Percentiles rank a stretch among this genome's conserved stretches.
phyloP scores from a whole-genome alignment of 1,139 yeast species.

The Protomyces inundatus region DNA sequence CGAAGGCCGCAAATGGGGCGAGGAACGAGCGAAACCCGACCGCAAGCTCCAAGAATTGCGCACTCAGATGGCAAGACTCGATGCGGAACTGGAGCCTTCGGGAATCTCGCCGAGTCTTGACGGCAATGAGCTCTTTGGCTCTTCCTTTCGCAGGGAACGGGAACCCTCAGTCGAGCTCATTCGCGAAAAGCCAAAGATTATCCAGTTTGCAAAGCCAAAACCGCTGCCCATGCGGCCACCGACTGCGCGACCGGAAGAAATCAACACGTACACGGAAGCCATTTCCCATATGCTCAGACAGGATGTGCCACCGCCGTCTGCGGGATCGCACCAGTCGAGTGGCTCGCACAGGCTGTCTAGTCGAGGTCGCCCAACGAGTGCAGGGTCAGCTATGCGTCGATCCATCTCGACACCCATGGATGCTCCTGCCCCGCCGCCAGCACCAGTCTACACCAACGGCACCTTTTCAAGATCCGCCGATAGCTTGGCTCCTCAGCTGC shows the following conservation, averaged over 20 bases:
- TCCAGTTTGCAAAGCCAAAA: conserved; percentile 16
- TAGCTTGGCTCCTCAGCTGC: conserved; percentile 33
- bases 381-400: not conserved
- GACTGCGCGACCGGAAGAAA: not conserved
- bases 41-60: conserved; percentile 68
- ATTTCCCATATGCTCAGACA: not conserved
- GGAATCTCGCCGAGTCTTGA: not conserved
- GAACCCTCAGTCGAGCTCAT: conserved; percentile 5
- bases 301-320: not conserved
- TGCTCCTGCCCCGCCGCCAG: not conserved
- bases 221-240: conserved; percentile 12
- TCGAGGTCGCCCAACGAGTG: not conserved
- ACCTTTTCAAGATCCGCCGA: conserved; percentile 23
- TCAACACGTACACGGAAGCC: not conserved
- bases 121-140: not conserved
- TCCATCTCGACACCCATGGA: not conserved
- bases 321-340: not conserved
- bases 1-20: conserved; percentile 49
- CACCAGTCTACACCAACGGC: conserved; percentile 3
- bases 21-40: conserved; percentile 56
- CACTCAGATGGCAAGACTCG: conserved; percentile 44
- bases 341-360: not conserved
- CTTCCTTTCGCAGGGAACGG: not conserved
- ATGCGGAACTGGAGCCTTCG: not conserved
- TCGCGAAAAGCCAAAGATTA: conserved; percentile 22